Percentiles rank a stretch among this genome's conserved stretches.
Evolutionary conservation across 495 filamentous ascomycete species (phyloP).

Genomic region (Hypoxylon intermedium): DNA sequence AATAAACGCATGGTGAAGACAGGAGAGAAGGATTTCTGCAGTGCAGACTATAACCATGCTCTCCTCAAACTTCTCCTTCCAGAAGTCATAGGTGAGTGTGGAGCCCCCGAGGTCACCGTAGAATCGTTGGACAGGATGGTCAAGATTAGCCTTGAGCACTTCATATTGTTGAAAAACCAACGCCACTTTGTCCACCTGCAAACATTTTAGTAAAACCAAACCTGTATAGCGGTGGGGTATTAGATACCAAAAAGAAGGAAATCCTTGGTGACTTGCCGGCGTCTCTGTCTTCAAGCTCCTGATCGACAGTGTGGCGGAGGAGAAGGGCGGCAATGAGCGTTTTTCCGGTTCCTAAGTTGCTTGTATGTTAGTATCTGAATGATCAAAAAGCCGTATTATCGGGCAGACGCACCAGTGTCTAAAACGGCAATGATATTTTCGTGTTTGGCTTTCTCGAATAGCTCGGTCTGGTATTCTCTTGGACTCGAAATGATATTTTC

Average conservation of each 20-base stretch:
- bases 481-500: conserved; percentile 71
- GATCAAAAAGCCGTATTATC: not conserved
- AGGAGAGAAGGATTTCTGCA: conserved; percentile 81
- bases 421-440: conserved; percentile 94
- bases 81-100: conserved; percentile 70
- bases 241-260: conserved; percentile 79
- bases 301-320: conserved; percentile 75
- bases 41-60: conserved; percentile 95
- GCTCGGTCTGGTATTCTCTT: conserved; percentile 89
- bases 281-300: conserved; percentile 76
- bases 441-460: conserved; percentile 86
- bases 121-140: conserved; percentile 78
- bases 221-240: not conserved
- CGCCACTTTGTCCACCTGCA: conserved; percentile 82
- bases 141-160: conserved; percentile 82
- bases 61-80: conserved; percentile 69
- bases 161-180: conserved; percentile 90
- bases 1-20: conserved; percentile 81
- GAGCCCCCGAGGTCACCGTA: conserved; percentile 66
- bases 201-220: not conserved
- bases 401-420: conserved; percentile 71
- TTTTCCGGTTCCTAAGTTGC: conserved; percentile 82
- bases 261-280: conserved; percentile 67
- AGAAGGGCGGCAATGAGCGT: conserved; percentile 93
- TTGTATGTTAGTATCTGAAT: conserved; percentile 17